Conservation (phyloP, 306 rosid genomes). For the Cicer pinnatifidum region DNA sequence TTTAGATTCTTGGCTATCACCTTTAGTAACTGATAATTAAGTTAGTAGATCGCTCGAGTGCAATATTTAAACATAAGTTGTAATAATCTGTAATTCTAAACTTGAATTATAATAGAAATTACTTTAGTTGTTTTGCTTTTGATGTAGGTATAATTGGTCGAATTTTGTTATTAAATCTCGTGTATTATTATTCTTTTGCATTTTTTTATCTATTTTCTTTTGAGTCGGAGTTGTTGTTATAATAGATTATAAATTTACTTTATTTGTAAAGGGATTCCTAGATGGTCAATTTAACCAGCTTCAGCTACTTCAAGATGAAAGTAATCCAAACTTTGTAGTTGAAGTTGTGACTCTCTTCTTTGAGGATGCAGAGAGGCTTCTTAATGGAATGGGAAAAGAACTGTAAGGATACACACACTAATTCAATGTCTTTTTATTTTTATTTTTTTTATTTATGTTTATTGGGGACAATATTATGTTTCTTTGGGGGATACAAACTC, state of each 20-base stretch:
- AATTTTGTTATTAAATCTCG: too few species aligned
- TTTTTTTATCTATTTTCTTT: too few species aligned
- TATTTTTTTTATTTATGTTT: too few species aligned
- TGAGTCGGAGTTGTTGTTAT: too few species aligned
- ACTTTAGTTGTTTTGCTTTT: too few species aligned
- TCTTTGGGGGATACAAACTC: neutral
- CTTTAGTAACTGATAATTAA: too few species aligned
- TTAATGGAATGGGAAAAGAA: constrained; percentile 61
- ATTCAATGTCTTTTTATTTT: neutral
- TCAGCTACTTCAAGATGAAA: constrained; percentile 79
- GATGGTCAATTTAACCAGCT: constrained; percentile 79
- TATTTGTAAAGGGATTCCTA: constrained; percentile 60
- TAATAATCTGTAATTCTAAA: too few species aligned
- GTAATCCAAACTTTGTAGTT: constrained; percentile 79
- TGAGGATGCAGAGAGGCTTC: constrained; percentile 69
- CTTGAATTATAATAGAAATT: too few species aligned
- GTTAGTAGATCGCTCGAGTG: too few species aligned
- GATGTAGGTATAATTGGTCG: too few species aligned
- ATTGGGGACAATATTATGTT: neutral
- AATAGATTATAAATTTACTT: neutral
- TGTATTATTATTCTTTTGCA: too few species aligned
- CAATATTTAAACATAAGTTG: too few species aligned
- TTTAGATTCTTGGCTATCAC: neutral
- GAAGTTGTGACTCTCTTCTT: constrained; percentile 84
- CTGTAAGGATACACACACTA: constrained; percentile 52